A percentile compares a stretch with the other conserved stretches of the same genome.
Evolutionary conservation across 805 yeast species (phyloP).

Genomic region (Barnettozyma vustinii): DNA sequence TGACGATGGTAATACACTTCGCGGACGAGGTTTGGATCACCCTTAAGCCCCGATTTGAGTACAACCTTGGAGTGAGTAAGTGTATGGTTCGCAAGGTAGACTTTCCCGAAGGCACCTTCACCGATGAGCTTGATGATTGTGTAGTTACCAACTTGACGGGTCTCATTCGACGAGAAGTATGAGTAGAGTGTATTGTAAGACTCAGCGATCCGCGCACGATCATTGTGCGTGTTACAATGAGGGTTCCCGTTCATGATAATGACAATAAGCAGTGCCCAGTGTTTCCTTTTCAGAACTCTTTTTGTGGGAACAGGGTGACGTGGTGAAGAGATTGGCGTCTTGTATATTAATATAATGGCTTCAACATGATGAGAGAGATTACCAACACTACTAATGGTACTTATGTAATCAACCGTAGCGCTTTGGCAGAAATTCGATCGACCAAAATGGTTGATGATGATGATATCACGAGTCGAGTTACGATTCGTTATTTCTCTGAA

Average conservation of each 20-base stretch:
- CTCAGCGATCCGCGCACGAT: slow-evolving; percentile 42
- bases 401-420: not conserved
- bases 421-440: not conserved
- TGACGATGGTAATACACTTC: slow-evolving; percentile 88
- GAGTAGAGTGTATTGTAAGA: slow-evolving; percentile 57
- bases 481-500: not conserved
- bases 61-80: slow-evolving; percentile 77
- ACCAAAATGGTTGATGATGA: not conserved
- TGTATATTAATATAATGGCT: not conserved
- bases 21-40: slow-evolving; percentile 81
- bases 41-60: slow-evolving; percentile 69
- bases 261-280: not conserved
- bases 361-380: not conserved
- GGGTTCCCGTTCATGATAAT: slow-evolving; percentile 4
- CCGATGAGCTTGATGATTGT: slow-evolving; percentile 70
- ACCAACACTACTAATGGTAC: not conserved
- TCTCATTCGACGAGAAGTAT: slow-evolving; percentile 40
- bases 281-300: not conserved
- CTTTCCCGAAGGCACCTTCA: slow-evolving; percentile 90
- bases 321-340: not conserved
- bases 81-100: slow-evolving; percentile 76
- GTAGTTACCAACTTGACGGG: slow-evolving; percentile 77
- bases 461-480: too few species aligned
- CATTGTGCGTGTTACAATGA: slow-evolving; percentile 20
- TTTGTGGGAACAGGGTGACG: not conserved